A percentile compares a stretch with the other conserved stretches of the same genome.
phyloP scores from a whole-genome alignment of 2,329 filamentous ascomycete species.

The Cladosporium sp. region DNA sequence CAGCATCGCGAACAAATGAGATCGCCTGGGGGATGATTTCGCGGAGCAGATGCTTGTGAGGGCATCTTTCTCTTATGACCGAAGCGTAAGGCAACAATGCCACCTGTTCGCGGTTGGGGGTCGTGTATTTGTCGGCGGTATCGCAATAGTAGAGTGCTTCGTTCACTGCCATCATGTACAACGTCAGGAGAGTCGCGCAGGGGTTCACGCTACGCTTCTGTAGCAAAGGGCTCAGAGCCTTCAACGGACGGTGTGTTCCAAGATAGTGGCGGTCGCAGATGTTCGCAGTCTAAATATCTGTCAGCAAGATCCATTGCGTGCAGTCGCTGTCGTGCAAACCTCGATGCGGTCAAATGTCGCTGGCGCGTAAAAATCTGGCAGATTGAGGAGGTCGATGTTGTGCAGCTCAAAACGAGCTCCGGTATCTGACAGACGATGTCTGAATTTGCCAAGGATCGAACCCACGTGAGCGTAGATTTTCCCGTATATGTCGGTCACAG shows the following conservation, averaged over 20 bases:
- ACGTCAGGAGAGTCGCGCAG: constrained; percentile 43
- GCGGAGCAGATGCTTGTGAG: too few relatives aligned
- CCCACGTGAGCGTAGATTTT: background rate
- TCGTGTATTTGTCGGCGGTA: too few relatives aligned
- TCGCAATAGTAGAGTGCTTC: background rate
- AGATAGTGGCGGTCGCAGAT: constrained; percentile 42
- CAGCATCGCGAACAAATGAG: background rate
- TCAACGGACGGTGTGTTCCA: constrained; percentile 32
- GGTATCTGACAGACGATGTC: background rate
- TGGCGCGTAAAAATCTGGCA: background rate
- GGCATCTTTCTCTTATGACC: too few relatives aligned
- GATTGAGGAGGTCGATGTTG: background rate
- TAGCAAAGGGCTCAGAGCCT: constrained; percentile 37
- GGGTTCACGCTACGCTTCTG: constrained; percentile 37
- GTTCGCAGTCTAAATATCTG: constrained; percentile 39
- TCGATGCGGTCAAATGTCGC: constrained; percentile 42
- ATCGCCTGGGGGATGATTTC: too few relatives aligned
- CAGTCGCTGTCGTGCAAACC: constrained; percentile 27
- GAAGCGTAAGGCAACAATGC: too few relatives aligned
- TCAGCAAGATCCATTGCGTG: background rate
- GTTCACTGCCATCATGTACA: constrained; percentile 43
- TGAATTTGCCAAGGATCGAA: background rate
- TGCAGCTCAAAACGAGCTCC: background rate
- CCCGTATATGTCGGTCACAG: background rate
- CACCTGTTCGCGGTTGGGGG: too few relatives aligned